Evolutionary conservation across 2,329 filamentous ascomycete genomes (phyloP).

Genomic region (Diplocarpon mali): DNA sequence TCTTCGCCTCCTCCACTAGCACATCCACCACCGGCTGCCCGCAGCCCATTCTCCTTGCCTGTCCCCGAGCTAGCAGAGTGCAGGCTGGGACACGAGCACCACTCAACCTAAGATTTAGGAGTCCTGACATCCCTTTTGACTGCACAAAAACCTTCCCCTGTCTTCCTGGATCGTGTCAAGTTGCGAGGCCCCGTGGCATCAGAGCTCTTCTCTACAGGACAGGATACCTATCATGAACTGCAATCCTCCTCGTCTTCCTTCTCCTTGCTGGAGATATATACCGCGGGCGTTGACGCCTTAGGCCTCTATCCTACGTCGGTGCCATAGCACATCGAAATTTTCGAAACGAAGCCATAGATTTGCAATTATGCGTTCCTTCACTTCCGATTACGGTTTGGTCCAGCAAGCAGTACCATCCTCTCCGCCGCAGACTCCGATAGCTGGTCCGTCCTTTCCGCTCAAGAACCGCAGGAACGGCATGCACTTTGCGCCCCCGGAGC

Average conservation of each 20-base stretch:
- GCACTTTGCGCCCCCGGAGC: slow-evolving; percentile 18
- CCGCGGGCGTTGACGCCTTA: slow-evolving; percentile 26
- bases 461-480: slow-evolving; percentile 20
- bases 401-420: slow-evolving; percentile 34
- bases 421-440: slow-evolving; percentile 37
- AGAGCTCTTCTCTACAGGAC: slow-evolving; percentile 7
- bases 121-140: slow-evolving; percentile 15
- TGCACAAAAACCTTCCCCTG: slow-evolving; percentile 7
- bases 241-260: slow-evolving; percentile 25
- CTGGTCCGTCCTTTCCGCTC: slow-evolving; percentile 25
- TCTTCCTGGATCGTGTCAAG: slow-evolving; percentile 13
- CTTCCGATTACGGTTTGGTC: slow-evolving; percentile 32
- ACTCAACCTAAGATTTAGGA: slow-evolving; percentile 10
- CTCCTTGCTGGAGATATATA: slow-evolving; percentile 28
- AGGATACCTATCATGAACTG: slow-evolving; percentile 27
- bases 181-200: slow-evolving; percentile 19
- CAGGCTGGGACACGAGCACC: slow-evolving; percentile 5
- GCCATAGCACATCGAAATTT: slow-evolving; percentile 8
- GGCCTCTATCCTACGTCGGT: slow-evolving; percentile 10
- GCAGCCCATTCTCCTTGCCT: slow-evolving; percentile 12
- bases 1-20: slow-evolving; percentile 8
- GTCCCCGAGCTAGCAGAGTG: slow-evolving; percentile 7
- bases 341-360: neutral
- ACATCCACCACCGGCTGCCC: slow-evolving; percentile 15
- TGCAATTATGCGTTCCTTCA: slow-evolving; percentile 31